Evolutionary conservation across 225 moss, liverwort and hornwort genomes (phyloP), one percentile per base, ranked within the genome.

Genomic region (Rhytidiadelphus loreus): DNA sequence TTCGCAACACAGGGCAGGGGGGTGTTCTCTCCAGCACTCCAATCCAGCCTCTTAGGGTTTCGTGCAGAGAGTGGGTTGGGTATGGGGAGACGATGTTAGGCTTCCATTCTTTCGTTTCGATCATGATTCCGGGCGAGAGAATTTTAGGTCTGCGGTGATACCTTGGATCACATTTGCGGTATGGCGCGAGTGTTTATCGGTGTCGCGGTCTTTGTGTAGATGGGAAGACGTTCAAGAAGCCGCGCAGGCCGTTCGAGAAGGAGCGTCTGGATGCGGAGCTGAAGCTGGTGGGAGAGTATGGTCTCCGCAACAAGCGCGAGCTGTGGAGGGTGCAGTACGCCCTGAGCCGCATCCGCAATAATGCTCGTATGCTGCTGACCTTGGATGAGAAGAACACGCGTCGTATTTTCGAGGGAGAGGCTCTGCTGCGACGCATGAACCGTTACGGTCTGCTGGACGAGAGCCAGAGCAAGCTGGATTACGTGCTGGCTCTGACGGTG

Each of bases 221-320:
- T 96, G 96, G 96, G 50, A 98, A 98, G 92, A 96, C 96, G 8
- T 98, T 98, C 88, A 96, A 98, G 86, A 98, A 98, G 92, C 97
- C 96, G 11, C 97, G 97, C 50, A 93, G 96, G 89, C 96, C 96
- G 7, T 98, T 98, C 48, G 96, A 98, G 93, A 96, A 98, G 95
- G 97, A 98, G 92, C 95, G 96, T 76, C 89, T 97, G 24, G 97
- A 97, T 87, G 96, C 97, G 17, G 97, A 97, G 93, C 92, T 97
- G 92, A 98, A 98, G 93, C 89, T 96, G 75, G 96, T 98, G 13
- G 96, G 97, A 39, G 97, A 98, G 90, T 98, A 96, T 39, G 96
- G 97, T 62, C 96, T 98, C 52, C 93, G 96, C 48, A 98, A 98
- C 92, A 98, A 98, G 96, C 96, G 96, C 29, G 97, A 98, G 94